These are phyloP conservation scores for Clavariopsis aquatica DNA, from an alignment of 495 filamentous ascomycete genomes.

Conservation along the genomic window DNA sequence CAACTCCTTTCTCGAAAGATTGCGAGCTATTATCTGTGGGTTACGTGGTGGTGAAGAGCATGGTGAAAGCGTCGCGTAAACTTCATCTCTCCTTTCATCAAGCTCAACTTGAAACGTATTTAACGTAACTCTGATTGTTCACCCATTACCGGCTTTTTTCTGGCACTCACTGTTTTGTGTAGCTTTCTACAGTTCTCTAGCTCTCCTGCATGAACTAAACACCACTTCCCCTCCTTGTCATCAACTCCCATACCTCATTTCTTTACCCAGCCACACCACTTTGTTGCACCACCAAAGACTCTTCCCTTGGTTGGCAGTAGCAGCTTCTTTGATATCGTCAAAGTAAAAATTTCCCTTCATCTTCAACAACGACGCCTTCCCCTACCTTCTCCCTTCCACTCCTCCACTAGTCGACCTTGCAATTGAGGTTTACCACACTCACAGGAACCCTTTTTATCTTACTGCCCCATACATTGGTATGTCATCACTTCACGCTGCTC, in stretches of 20 bases:
- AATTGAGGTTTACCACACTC: neutral
- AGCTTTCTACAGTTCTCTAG: neutral
- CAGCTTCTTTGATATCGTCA: neutral
- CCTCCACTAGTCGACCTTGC: neutral
- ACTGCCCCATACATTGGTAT: neutral
- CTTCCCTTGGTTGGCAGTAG: neutral
- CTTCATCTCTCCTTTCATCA: constrained; percentile 7
- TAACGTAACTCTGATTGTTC: neutral
- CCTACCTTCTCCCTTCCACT: neutral
- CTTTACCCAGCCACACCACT: neutral
- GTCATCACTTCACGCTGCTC: neutral
- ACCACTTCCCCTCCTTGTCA: neutral
- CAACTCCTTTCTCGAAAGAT: too few relatives aligned
- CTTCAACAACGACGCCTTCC: neutral
- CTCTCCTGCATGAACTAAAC: neutral
- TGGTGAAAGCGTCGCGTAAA: neutral
- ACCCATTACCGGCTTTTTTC: neutral
- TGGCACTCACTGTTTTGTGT: neutral
- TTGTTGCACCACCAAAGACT: neutral
- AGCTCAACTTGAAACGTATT: too few relatives aligned
- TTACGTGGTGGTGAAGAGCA: neutral
- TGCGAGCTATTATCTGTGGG: neutral
- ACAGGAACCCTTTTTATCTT: neutral
- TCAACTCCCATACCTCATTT: neutral
- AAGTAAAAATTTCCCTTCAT: neutral